Base-by-base conservation (phyloP, 192 early-diverging fungal genomes). In the Backusella luteola region DNA sequence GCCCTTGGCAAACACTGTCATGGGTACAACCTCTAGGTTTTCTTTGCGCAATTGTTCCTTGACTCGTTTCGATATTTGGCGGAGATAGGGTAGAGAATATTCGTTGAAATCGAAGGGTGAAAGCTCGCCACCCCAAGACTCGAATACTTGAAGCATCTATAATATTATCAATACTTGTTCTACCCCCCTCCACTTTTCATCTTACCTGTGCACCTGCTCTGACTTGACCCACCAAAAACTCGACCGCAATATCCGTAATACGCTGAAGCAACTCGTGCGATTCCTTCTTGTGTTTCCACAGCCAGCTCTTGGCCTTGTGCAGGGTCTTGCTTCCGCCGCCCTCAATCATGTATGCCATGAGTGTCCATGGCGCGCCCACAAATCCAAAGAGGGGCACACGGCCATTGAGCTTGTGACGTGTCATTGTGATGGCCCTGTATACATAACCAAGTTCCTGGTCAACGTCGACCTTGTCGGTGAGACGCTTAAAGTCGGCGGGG, bases 331-430 rank as follows among this genome's bases (percentile, higher is more conserved):
- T 95, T 11, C 97, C 95, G 38, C 96, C 94, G 42, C 98, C 98
- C 83, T 99, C 98, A 79, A 99, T 93, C 96, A 98, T 98, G 78
- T 99, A 99, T 9, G 96, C 95, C 94, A 98, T 94, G 59, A 99
- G 86, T 34, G 98, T 99, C 98, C 98, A 99, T 6, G 98, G 98
- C 0, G 96, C 95, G 21, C 98, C 98, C n/a, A 90, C 89, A 78
- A 99, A 99, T 17, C 98, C 98, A 81, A 96, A 90, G 77, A 99
- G 86, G 46, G 98, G 96, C 15, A 95, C 94, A 49, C 93, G 89
- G 67, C 96, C 96, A 9, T 89, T 85, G 21, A 99, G 89, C 71
- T 84, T 85, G 73, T 92, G 90, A 52, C 98, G 89, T 5, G 98
- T 97, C 85, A 97, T 88, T 23, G 96, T 96, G 74, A 99, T 93